phyloP scores from a whole-genome alignment of 192 early-diverging fungal species.

The Coemansia sp. region DNA sequence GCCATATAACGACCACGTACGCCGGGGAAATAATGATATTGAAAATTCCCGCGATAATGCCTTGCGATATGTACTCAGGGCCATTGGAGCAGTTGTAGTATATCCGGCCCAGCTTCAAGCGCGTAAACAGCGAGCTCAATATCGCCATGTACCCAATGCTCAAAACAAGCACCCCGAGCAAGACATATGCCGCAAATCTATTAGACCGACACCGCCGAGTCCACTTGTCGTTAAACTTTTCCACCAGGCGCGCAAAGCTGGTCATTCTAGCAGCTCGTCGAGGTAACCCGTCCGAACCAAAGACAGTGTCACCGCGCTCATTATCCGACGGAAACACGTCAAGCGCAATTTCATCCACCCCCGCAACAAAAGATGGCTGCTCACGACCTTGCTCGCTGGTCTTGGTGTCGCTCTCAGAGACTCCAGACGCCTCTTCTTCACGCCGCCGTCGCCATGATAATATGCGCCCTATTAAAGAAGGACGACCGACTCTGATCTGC shows the following conservation, averaged over 20 bases:
- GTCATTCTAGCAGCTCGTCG: background rate
- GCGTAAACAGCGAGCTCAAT: slow-evolving; percentile 19
- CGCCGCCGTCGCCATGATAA: background rate
- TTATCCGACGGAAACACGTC: background rate
- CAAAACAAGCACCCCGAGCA: background rate
- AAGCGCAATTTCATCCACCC: background rate
- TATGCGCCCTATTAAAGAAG: background rate
- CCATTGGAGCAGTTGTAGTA: slow-evolving; percentile 40
- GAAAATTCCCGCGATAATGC: slow-evolving; percentile 16
- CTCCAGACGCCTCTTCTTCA: background rate
- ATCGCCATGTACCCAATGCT: slow-evolving; percentile 17
- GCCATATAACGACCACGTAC: slow-evolving; percentile 25
- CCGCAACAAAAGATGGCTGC: background rate
- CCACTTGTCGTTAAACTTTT: background rate
- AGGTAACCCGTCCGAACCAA: background rate
- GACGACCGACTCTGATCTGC: background rate
- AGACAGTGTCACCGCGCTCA: background rate
- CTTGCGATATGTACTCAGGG: slow-evolving; percentile 13
- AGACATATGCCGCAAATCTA: slow-evolving; percentile 2
- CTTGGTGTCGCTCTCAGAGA: background rate
- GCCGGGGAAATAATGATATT: slow-evolving; percentile 17
- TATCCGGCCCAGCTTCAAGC: slow-evolving; percentile 10
- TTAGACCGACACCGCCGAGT: background rate
- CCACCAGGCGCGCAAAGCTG: background rate
- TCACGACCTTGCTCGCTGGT: background rate